Base-by-base conservation (phyloP, 1,284 basidiomycete genomes). In the Ustilago cynodontis region DNA sequence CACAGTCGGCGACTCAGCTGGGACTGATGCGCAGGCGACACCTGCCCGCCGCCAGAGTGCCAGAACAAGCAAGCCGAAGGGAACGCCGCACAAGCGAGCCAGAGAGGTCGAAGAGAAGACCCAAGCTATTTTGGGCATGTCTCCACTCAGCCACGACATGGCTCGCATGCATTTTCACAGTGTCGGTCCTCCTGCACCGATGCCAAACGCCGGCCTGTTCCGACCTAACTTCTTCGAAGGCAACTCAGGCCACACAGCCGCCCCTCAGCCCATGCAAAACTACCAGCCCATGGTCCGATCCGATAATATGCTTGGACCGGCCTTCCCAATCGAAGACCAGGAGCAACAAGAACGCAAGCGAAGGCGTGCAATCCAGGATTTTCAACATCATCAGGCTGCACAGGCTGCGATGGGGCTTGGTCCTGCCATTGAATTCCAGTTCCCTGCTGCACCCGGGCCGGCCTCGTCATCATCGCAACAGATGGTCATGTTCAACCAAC, bases 101-200 rank as follows among this genome's bases (percentile, higher is more conserved):
- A 59, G 65, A 52, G 70, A 72, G 14, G 59, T 59, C 1, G 39
- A 57, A 4, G 60, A 64, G 37, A 37, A 43, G 20, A 56, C 52
- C 11, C 64, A 63, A 26, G 52, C 61, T 3, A 60, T 64, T 16
- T n/a, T 67, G 26, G 43, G 52, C 53, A 26, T 72, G 62, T 71
- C 74, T 35, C 74, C 74, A 3, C 62, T 77, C 22, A 68, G 66
- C 51, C 51, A 65, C 24, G 69, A 77, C 47, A 59, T 77, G 59
- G 69, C 65, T 18, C 53, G 65, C 37, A 72, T 77, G 74, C 69
- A 72, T 24, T 77, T 77, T 29, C 45, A 64, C 33, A 45, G 20
- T 31, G 37, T 24, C n/a, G 53, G 24, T 10, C 24, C 51, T n/a
- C 9, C 57, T 28, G 50, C 29, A 8, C 14, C 26, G 20, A 47